These are phyloP conservation scores for Orbilia blumenaviensis DNA, from an alignment of 2,329 filamentous ascomycete genomes.

Conservation along the genomic window DNA sequence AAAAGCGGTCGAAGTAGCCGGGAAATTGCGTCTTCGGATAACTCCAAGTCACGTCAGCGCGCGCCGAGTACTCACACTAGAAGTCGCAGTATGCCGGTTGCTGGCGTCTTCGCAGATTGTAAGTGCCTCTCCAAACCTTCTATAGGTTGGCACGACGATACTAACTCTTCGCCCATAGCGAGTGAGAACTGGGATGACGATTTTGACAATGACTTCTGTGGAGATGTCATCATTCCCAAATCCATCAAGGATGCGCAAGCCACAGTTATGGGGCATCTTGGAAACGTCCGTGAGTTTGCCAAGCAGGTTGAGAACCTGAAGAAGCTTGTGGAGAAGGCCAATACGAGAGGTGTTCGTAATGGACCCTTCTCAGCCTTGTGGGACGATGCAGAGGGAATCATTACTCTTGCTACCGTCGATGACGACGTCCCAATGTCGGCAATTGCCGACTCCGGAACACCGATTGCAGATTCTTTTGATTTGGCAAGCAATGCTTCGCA, in stretches of 20 bases:
- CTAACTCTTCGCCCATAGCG: conserved; percentile 39
- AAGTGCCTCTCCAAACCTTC: not conserved
- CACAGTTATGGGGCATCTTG: conserved; percentile 82
- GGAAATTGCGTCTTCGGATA: conserved; percentile 44
- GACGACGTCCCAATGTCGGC: conserved; percentile 65
- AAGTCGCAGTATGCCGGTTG: conserved; percentile 52
- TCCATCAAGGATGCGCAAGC: conserved; percentile 83
- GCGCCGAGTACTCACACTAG: conserved; percentile 52
- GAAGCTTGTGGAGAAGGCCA: conserved; percentile 75
- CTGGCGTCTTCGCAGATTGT: conserved; percentile 53
- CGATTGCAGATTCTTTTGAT: conserved; percentile 39
- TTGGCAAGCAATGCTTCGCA: conserved; percentile 49
- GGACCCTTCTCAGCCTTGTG: conserved; percentile 72
- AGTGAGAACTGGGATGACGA: conserved; percentile 92
- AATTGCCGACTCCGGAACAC: conserved; percentile 35
- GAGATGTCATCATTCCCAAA: conserved; percentile 75
- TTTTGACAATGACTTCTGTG: conserved; percentile 69
- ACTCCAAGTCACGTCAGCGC: conserved; percentile 49
- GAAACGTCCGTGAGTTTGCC: conserved; percentile 82
- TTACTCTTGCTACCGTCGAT: conserved; percentile 79
- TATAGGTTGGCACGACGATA: not conserved
- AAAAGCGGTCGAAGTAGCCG: conserved; percentile 50
- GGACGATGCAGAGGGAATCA: conserved; percentile 86
- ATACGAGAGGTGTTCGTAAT: conserved; percentile 71
- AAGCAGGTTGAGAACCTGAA: conserved; percentile 82